phyloP scores from a whole-genome alignment of 2,329 filamentous ascomycete species.

The Beauveria caledonica region DNA sequence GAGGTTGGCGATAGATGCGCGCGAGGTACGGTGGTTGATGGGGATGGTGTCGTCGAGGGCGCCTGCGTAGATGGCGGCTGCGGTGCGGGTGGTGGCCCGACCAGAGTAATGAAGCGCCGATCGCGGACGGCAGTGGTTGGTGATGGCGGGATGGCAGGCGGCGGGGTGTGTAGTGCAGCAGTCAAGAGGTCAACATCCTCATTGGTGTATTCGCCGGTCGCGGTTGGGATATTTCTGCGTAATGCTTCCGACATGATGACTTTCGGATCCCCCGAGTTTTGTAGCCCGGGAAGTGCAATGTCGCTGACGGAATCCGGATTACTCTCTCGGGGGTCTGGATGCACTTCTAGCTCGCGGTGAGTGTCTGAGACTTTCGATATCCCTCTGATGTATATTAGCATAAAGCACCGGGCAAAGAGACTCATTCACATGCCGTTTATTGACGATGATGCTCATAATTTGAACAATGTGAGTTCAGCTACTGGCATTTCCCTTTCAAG shows the following conservation, averaged over 20 bases:
- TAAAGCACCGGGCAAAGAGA: too few species aligned
- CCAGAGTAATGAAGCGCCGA: neutral
- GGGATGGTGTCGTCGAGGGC: neutral
- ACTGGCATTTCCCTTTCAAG: neutral
- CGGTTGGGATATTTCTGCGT: neutral
- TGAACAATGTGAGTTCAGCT: neutral
- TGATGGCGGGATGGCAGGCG: neutral
- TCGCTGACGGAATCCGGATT: too few species aligned
- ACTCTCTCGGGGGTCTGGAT: too few species aligned
- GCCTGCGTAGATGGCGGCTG: neutral
- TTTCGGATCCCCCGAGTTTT: neutral
- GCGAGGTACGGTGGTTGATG: neutral
- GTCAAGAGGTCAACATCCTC: neutral
- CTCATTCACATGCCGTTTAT: too few species aligned
- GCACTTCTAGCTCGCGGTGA: too few species aligned
- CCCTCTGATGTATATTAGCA: too few species aligned
- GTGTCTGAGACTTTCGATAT: too few species aligned
- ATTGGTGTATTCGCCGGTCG: neutral
- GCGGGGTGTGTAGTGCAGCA: neutral
- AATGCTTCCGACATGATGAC: neutral
- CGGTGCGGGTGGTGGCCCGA: neutral
- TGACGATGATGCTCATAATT: neutral
- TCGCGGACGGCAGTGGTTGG: neutral
- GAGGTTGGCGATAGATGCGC: neutral
- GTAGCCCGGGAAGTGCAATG: neutral